Base-by-base conservation (phyloP, 169 alveolate genomes). In the Plasmodium vivax region DNA sequence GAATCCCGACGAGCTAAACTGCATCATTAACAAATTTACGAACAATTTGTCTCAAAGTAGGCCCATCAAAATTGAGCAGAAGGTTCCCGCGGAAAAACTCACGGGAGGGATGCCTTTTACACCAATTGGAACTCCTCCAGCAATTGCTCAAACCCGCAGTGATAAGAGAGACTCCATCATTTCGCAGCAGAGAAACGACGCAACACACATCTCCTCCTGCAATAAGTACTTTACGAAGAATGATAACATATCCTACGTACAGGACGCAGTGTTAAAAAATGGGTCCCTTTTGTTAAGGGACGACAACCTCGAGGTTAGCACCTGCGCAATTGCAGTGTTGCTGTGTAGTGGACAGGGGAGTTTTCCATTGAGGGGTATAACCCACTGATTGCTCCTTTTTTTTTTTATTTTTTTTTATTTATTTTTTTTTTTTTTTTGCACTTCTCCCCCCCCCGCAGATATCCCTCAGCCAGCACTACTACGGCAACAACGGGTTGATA, bases 221-320 rank as follows among this genome's bases (percentile, higher is more conserved):
- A 85, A 75, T 27, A 85, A 85, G 75, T 85, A 85, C 62, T 85
- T 85, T 10, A 85, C 93, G 38, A 10, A 34, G n/a, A 14, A 85
- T 54, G 93, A 85, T 30, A 85, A 85, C 43, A 85, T 85, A 45
- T 32, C 19, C 3, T 30, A 75, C 58, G 71, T 85, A 14, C 93
- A 85, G 32, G 79, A 85, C 32, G 32, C 93, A 1, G 80, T 85
- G 9, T 56, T 85, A 16, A 85, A 75, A 71, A 77, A 75, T 75
- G 80, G 62, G 14, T 75, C 93, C 27, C 10, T 75, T 1, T 27
- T 85, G 34, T 71, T 47, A 54, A 34, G 30, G 30, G 93, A 85
- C 45, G 75, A 43, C 30, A 85, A 56, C 45, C 19, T 85, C n/a
- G 93, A 85, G 93, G 93, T 80, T 10, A 23, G 19, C 73, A 2